These are phyloP conservation scores for Globisporangium megalacanthum DNA, from an alignment of 352 stramenopile genomes.

Conservation along the genomic window DNA sequence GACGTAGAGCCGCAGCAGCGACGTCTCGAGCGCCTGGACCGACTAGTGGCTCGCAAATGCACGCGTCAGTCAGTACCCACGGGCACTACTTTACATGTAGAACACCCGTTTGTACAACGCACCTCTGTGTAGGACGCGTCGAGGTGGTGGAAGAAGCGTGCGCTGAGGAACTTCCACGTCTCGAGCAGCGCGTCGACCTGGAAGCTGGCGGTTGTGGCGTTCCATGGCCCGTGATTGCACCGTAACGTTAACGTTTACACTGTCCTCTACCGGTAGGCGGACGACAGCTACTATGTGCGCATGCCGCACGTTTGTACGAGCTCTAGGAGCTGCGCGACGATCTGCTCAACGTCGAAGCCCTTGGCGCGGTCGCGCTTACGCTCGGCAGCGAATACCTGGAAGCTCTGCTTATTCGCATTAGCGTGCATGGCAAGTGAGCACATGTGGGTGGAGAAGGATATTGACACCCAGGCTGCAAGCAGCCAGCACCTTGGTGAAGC, in stretches of 20 bases:
- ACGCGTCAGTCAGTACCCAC: neutral
- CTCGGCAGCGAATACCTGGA: constrained; percentile 69
- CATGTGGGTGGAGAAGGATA: neutral
- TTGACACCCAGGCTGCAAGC: neutral
- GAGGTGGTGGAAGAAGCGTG: constrained; percentile 75
- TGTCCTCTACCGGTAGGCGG: neutral
- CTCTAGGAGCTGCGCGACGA: constrained; percentile 59
- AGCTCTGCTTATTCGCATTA: constrained; percentile 36
- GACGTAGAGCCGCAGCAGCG: constrained; percentile 67
- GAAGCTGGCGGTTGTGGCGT: constrained; percentile 30
- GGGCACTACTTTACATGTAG: too few relatives aligned
- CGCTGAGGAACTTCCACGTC: constrained; percentile 74
- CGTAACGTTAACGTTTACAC: neutral
- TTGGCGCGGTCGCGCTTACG: constrained; percentile 65
- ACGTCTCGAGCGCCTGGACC: constrained; percentile 57
- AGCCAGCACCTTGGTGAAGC: constrained; percentile 60
- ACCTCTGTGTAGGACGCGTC: constrained; percentile 67
- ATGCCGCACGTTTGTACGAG: constrained; percentile 45
- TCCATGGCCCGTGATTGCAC: neutral
- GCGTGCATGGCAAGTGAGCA: neutral
- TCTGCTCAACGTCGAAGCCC: constrained; percentile 75
- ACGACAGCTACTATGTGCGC: neutral
- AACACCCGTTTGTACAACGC: constrained; percentile 2
- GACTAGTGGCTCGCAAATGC: constrained; percentile 26
- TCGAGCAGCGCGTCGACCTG: constrained; percentile 73